Base-by-base conservation (phyloP, 805 yeast genomes). In the Zygotorulaspora chibaensis region DNA sequence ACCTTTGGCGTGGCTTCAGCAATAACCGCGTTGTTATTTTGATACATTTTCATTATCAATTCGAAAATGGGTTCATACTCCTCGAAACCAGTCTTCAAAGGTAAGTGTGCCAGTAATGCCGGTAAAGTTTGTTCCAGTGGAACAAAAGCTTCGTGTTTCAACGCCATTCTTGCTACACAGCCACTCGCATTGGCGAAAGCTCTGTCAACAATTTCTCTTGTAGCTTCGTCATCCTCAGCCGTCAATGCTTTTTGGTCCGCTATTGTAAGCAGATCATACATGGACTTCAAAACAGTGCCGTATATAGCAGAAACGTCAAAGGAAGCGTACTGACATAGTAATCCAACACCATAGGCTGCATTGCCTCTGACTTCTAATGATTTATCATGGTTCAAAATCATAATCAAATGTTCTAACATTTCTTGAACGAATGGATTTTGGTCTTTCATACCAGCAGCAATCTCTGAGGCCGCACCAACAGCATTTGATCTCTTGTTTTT, bases 101-200 rank as follows among this genome's bases (percentile, higher is more conserved):
- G 99, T 61, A 93, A 76, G 59, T 85, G 91, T 41, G 75, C 70
- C 51, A 90, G 71, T 59, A 93, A 73, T 18, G 75, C 77, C 40
- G 96, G 95, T 17, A 85, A 71, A 35, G 91, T 79, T 45, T 81
- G 89, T 48, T 76, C 80, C 54, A 88, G 68, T 49, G 97, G 97
- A 55, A 90, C 81, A 30, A 84, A 76, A 31, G 68, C 70, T 58
- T 79, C 81, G 65, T 85, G 77, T 63, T 84, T 83, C 65, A 87
- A 71, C 11, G 86, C 78, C 86, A 93, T 76, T 69, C 99, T 81
- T 13, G 96, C 90, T 47, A 90, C 96, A 77, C 98, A 93, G 36
- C 99, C 99, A 67, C 93, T 84, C 3, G 96, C 96, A 67, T 93
- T 93, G 49, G 98, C 96, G 56, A 79, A 80, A 5, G 95, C 81